Conservation (phyloP, 1,139 yeast genomes). For the Magnusiomyces fungicola region DNA sequence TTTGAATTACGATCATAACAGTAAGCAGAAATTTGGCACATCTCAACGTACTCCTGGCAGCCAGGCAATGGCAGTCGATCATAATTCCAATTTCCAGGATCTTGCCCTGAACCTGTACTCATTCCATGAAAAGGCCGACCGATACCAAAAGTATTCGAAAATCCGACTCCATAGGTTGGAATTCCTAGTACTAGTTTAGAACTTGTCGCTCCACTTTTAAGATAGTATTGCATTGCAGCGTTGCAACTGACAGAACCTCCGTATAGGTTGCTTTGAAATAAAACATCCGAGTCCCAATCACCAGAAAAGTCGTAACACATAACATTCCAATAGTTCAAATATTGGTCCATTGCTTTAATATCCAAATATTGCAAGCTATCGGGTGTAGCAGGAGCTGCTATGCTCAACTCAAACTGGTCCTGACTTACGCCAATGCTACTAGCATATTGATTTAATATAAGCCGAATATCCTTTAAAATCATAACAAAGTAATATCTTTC, state of each 20-base stretch:
- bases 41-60: constrained; percentile 45
- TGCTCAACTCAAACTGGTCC: constrained; percentile 45
- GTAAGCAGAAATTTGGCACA: constrained; percentile 49
- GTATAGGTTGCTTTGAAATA: constrained; percentile 66
- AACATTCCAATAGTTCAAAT: constrained; percentile 66
- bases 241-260: constrained; percentile 45
- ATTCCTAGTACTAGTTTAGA: constrained; percentile 69
- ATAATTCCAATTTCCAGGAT: constrained; percentile 51
- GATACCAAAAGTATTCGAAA: constrained; percentile 40
- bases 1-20: constrained; percentile 39
- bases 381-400: constrained; percentile 70
- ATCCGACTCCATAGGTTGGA: constrained; percentile 81
- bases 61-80: constrained; percentile 44
- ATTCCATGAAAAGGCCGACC: constrained; percentile 44
- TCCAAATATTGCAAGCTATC: constrained; percentile 41
- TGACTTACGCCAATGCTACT: constrained; percentile 20
- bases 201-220: constrained; percentile 38
- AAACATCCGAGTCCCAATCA: constrained; percentile 56
- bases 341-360: constrained; percentile 47
- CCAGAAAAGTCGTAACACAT: constrained; percentile 92
- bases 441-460: constrained; percentile 38
- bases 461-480: constrained; percentile 41
- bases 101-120: constrained; percentile 46
- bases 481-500: constrained; percentile 44
- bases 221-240: constrained; percentile 43